These are phyloP conservation scores for Aphanoascus verrucosus DNA, from an alignment of 2,329 filamentous ascomycete species.

Conservation along the genomic window DNA sequence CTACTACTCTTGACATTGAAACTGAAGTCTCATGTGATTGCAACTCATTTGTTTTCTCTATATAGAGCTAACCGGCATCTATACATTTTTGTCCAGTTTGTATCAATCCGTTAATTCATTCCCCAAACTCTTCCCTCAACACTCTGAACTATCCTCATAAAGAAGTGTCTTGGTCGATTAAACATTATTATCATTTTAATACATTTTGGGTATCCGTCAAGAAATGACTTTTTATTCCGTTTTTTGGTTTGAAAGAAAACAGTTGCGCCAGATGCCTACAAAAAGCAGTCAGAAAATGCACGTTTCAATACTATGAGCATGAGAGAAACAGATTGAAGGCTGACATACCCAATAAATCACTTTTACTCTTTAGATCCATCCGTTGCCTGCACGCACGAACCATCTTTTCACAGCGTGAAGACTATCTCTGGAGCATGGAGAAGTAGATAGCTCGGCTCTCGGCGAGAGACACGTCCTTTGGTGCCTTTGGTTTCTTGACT, in stretches of 20 bases:
- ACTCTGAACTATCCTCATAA: no score
- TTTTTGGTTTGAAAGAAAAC: background rate
- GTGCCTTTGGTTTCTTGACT: constrained; percentile 1
- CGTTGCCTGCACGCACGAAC: background rate
- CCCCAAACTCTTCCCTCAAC: no score
- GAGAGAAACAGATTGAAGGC: background rate
- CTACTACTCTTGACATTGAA: no score
- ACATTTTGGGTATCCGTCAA: background rate
- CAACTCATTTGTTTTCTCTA: no score
- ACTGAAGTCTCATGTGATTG: no score
- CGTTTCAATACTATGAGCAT: no score
- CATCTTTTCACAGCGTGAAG: background rate
- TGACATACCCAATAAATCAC: background rate
- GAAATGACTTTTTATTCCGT: background rate
- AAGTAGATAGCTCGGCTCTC: constrained; percentile 9
- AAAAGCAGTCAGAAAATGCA: background rate
- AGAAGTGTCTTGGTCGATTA: background rate
- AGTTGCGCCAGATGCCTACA: background rate
- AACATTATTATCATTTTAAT: background rate
- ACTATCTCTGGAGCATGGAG: constrained; percentile 8
- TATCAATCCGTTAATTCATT: no score
- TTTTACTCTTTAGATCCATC: background rate
- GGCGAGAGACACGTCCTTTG: background rate
- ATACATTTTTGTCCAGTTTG: no score
- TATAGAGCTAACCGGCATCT: no score